Evolutionary conservation across 1,139 yeast species (phyloP).

Genomic region (Meyerozyma smithsonii): DNA sequence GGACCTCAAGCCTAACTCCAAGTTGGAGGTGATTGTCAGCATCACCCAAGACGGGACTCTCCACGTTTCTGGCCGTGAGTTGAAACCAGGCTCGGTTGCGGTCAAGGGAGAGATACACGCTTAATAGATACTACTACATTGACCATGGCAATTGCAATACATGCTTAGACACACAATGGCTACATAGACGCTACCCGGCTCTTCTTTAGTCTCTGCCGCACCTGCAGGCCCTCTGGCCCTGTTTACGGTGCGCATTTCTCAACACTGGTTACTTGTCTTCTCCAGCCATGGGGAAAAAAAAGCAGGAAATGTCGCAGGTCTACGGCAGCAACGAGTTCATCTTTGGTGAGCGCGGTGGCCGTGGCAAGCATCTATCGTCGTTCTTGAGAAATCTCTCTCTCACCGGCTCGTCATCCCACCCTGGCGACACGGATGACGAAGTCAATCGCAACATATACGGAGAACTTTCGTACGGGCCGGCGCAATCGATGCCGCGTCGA

Average conservation of each 20-base stretch:
- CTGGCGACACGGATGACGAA: slow-evolving; percentile 20
- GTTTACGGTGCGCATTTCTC: not conserved
- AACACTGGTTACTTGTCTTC: not conserved
- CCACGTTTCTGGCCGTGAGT: slow-evolving; percentile 79
- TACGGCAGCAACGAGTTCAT: slow-evolving; percentile 55
- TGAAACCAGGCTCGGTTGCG: slow-evolving; percentile 59
- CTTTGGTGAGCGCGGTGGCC: slow-evolving; percentile 66
- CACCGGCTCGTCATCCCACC: slow-evolving; percentile 16
- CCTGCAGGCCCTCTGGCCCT: no score
- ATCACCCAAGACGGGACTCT: slow-evolving; percentile 81
- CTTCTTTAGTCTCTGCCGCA: not conserved
- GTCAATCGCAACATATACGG: slow-evolving; percentile 41
- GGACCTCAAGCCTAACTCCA: slow-evolving; percentile 63
- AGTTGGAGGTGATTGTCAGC: slow-evolving; percentile 77
- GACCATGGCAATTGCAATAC: not conserved
- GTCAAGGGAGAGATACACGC: slow-evolving; percentile 43
- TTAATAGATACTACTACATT: not conserved
- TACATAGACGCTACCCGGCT: no score
- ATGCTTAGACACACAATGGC: no score
- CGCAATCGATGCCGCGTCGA: slow-evolving; percentile 6
- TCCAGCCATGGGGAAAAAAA: slow-evolving; percentile 39
- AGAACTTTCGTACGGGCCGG: slow-evolving; percentile 25
- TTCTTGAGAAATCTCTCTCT: slow-evolving; percentile 50
- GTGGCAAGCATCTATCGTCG: slow-evolving; percentile 57
- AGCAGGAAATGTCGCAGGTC: slow-evolving; percentile 57